phyloP scores from a whole-genome alignment of 1,284 basidiomycete species.

The Ustilago hordei region DNA sequence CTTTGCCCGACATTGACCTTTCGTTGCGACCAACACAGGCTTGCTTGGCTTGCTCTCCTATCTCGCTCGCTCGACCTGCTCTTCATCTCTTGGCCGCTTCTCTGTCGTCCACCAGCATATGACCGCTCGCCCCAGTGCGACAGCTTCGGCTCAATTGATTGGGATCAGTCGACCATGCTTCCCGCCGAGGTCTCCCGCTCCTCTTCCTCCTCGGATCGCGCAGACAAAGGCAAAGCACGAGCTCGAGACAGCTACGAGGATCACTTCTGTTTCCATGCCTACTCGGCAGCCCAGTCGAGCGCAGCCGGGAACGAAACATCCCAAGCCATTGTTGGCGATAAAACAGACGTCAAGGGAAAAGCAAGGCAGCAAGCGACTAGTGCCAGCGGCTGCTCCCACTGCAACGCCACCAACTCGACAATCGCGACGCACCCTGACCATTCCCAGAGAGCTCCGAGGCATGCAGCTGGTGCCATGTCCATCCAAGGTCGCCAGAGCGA shows the following conservation, averaged over 20 bases:
- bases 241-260: conserved; percentile 12
- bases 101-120: not conserved
- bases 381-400: not conserved
- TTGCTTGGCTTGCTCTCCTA: not conserved
- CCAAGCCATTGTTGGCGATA: not conserved
- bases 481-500: not conserved
- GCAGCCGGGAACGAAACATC: not conserved
- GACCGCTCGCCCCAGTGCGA: not conserved
- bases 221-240: conserved; percentile 36
- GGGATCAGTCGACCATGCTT: not conserved
- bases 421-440: not conserved
- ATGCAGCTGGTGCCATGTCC: not conserved
- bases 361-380: conserved; percentile 8
- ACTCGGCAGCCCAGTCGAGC: conserved; percentile 5
- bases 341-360: conserved; percentile 21
- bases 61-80: not conserved
- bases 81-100: not conserved
- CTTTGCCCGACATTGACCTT: too few species aligned
- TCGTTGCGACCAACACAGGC: not conserved
- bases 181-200: conserved; percentile 8
- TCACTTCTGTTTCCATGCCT: not conserved
- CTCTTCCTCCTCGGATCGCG: conserved; percentile 1
- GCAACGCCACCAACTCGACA: not conserved
- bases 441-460: not conserved
- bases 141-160: conserved; percentile 4